These are phyloP conservation scores for Heterobasidion parviporum DNA, from an alignment of 1,284 basidiomycete species.

Conservation along the genomic window DNA sequence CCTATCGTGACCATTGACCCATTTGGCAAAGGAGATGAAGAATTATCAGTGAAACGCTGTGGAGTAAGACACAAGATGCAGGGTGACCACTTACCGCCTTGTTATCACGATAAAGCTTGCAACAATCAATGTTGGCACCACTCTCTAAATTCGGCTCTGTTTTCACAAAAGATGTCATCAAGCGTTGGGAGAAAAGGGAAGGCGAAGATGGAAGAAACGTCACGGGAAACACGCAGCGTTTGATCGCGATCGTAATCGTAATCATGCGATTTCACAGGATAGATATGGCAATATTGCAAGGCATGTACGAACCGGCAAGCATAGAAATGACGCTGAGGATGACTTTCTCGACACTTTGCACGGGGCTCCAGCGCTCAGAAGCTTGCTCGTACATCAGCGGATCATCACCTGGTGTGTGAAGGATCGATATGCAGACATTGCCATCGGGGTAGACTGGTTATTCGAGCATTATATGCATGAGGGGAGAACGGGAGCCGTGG, in stretches of 20 bases:
- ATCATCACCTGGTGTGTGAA: constrained; percentile 96
- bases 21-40: background rate
- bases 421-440: constrained; percentile 95
- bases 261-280: no score
- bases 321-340: constrained; percentile 94
- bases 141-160: constrained; percentile 97
- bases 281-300: no score
- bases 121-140: constrained; percentile 96
- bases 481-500: background rate
- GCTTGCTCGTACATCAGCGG: constrained; percentile 89
- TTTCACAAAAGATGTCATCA: background rate
- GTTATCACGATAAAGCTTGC: constrained; percentile 91
- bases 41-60: background rate
- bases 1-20: constrained; percentile 23
- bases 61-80: background rate
- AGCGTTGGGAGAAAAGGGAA: background rate
- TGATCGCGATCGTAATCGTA: no score
- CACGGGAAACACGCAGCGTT: background rate
- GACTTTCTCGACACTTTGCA: constrained; percentile 96
- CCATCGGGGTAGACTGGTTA: constrained; percentile 83
- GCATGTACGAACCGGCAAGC: constrained; percentile 71
- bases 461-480: background rate
- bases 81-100: constrained; percentile 31
- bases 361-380: constrained; percentile 96
- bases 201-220: background rate